Conservation (phyloP, 1,139 yeast genomes). For the Geotrichum macrosporum region DNA sequence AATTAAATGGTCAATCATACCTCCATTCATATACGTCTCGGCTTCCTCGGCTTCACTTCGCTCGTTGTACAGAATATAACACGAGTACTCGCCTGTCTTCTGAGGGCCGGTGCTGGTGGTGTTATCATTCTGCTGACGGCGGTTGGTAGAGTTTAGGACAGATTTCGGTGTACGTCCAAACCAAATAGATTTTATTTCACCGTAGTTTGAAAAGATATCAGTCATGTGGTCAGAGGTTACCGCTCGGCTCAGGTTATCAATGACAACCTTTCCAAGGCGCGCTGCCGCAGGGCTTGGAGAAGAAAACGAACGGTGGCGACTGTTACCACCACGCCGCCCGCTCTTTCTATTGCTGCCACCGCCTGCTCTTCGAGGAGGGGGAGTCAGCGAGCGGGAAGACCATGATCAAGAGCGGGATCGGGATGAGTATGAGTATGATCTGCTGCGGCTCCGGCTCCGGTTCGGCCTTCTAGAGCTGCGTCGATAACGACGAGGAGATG, state of each 20-base stretch:
- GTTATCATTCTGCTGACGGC: too few relatives aligned
- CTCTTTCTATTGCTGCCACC: too few relatives aligned
- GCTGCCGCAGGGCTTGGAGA: too few relatives aligned
- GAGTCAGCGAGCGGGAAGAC: too few relatives aligned
- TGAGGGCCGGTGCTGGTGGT: background rate
- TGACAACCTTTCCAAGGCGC: slow-evolving; percentile 24
- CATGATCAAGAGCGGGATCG: too few relatives aligned
- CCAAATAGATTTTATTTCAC: slow-evolving; percentile 27
- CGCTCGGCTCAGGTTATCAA: slow-evolving; percentile 26
- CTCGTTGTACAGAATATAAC: slow-evolving; percentile 25
- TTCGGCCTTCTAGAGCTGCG: too few relatives aligned
- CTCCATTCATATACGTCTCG: slow-evolving; percentile 29
- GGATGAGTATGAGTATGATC: too few relatives aligned
- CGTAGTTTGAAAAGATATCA: slow-evolving; percentile 32
- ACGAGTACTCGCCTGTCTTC: slow-evolving; percentile 17
- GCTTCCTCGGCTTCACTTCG: slow-evolving; percentile 30
- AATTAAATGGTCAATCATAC: slow-evolving; percentile 28
- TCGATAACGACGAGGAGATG: too few relatives aligned
- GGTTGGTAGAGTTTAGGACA: background rate
- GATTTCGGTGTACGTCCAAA: slow-evolving; percentile 19
- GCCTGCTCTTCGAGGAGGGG: too few relatives aligned
- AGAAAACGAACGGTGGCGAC: too few relatives aligned
- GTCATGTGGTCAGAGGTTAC: slow-evolving; percentile 27
- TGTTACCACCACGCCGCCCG: too few relatives aligned
- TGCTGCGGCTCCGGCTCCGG: too few relatives aligned